These are phyloP conservation scores for Vickermania spadyakhi DNA, from an alignment of 208 protist genomes.

Conservation along the genomic window DNA sequence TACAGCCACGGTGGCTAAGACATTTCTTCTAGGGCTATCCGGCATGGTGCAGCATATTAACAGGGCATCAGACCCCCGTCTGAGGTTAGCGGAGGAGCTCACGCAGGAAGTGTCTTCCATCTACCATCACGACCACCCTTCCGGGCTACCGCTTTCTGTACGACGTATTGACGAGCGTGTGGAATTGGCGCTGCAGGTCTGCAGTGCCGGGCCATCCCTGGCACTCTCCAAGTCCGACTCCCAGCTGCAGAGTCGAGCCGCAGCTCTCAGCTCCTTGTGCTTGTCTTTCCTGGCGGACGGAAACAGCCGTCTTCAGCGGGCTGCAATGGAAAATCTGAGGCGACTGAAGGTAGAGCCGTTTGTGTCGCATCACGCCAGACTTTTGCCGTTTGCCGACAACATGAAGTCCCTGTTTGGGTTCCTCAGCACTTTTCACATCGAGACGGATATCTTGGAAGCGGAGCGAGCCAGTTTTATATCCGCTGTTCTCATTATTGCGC, in stretches of 20 bases:
- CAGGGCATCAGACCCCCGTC: conserved; percentile 13
- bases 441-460: conserved; percentile 46
- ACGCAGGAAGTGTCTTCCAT: conserved; percentile 58
- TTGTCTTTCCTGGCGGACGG: conserved; percentile 43
- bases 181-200: conserved; percentile 61
- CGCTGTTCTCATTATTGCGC: conserved; percentile 46
- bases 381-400: conserved; percentile 69
- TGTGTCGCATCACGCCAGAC: conserved; percentile 36
- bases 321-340: conserved; percentile 65
- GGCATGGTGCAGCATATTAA: conserved; percentile 50
- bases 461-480: conserved; percentile 61
- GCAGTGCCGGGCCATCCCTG: conserved; percentile 27
- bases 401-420: conserved; percentile 77
- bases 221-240: conserved; percentile 17
- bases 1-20: conserved; percentile 62
- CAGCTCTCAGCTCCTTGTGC: conserved; percentile 32
- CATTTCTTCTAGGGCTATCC: conserved; percentile 56
- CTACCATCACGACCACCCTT: conserved; percentile 50
- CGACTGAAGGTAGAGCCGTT: conserved; percentile 68
- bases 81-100: conserved; percentile 54
- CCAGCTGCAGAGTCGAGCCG: conserved; percentile 20
- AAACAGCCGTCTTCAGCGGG: conserved; percentile 59
- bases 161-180: conserved; percentile 62
- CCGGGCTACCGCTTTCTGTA: conserved; percentile 22
- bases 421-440: conserved; percentile 66